These are phyloP conservation scores for Dissophora ornata DNA, from an alignment of 192 early-diverging fungal genomes.

Conservation along the genomic window DNA sequence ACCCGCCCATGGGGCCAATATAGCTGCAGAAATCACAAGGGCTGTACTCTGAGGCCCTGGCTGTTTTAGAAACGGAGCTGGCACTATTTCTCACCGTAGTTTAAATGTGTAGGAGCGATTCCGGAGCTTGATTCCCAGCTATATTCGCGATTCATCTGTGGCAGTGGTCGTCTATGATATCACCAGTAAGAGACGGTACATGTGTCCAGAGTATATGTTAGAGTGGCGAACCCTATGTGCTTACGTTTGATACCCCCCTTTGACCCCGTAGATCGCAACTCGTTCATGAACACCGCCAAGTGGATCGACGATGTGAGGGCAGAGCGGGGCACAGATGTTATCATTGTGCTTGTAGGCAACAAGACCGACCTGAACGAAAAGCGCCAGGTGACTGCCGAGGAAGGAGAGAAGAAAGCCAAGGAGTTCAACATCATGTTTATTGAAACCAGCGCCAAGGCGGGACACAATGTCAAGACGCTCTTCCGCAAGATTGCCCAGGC, in stretches of 20 bases:
- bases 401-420: constrained; percentile 97
- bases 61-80: too few relatives aligned
- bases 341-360: constrained; percentile 98
- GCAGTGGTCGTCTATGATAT: constrained; percentile 98
- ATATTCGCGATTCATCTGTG: constrained; percentile 98
- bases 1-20: too few relatives aligned
- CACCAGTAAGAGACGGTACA: constrained; percentile 78
- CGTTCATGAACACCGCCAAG: constrained; percentile 96
- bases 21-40: too few relatives aligned
- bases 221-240: too few relatives aligned
- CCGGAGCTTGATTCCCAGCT: constrained; percentile 95
- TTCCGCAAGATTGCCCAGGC: constrained; percentile 98
- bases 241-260: too few relatives aligned
- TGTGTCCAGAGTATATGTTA: too few relatives aligned
- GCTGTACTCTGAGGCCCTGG: too few relatives aligned
- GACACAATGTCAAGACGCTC: constrained; percentile 98
- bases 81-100: constrained; percentile 4
- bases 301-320: constrained; percentile 99
- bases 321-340: constrained; percentile 97
- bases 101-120: constrained; percentile 96
- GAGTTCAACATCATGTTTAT: constrained; percentile 99
- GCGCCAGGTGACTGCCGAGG: constrained; percentile 93
- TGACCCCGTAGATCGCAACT: constrained; percentile 94
- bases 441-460: constrained; percentile 99
- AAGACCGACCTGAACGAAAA: constrained; percentile 98